Base-by-base conservation (phyloP, 306 rosid genomes). In the Ochetophila trinervis region DNA sequence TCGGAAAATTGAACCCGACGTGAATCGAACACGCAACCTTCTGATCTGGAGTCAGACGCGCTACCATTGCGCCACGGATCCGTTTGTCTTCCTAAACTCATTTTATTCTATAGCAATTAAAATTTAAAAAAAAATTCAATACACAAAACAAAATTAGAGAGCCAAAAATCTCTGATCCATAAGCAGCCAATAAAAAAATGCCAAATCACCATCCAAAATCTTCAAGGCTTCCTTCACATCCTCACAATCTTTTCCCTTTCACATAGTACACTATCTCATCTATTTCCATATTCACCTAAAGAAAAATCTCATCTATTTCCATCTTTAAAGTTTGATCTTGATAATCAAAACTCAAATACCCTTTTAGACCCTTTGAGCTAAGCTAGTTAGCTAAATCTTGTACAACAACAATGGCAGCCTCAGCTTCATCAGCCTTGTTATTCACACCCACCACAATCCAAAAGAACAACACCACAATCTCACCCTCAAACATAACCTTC, bases 141-240 rank as follows among this genome's bases (percentile, higher is more conserved):
- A 12, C 1, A 40, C 12, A 10, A 40, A 12, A 40, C 1, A 12
- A 40, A 2, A 27, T 27, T 1, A 40, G 15, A 40, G 45, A 12
- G 6, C 3, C 48, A 51, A 77, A 70, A 60, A 86, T 85, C 83
- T 75, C 59, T 75, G 59, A 91, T 87, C 97, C 79, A 80, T 40
- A 82, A 57, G 18, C 0, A 69, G 14, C 95, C 84, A 92, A 89
- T 80, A 32, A 63, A 59, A 34, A 0, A 15, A 17, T 2, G 84
- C 91, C 98, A 85, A 15, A 51, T 89, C 86, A 87, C 0, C 69
- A 42, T 8, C 68, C 49, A 73, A 83, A 82, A 89, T 85, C 88
- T 52, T 0, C 55, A 17, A 6, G 52, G n/a, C 55, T 18, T 30
- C 67, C 60, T 48, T 76, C 53, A 56, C 76, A 66, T 77, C 80